phyloP scores from a whole-genome alignment of 805 yeast species.

The Candida nemodendra region DNA sequence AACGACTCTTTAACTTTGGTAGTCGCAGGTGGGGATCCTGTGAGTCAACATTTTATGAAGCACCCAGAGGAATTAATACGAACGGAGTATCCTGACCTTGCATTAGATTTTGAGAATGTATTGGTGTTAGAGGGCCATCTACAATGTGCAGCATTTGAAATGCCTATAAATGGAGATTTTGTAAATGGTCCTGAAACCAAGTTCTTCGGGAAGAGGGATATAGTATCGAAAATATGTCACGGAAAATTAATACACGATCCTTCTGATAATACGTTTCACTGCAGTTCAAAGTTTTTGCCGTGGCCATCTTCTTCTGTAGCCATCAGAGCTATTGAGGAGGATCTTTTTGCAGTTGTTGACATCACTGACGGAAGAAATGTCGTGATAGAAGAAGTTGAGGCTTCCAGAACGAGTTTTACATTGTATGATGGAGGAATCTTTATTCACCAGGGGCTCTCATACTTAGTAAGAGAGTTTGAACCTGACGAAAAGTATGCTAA shows the following conservation, averaged over 20 bases:
- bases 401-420: constrained; percentile 84
- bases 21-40: constrained; percentile 79
- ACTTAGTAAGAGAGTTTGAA: constrained; percentile 80
- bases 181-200: constrained; percentile 43
- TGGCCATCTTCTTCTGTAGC: constrained; percentile 80
- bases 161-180: constrained; percentile 52
- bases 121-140: constrained; percentile 76
- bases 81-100: constrained; percentile 54
- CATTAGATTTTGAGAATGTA: constrained; percentile 58
- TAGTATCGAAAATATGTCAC: constrained; percentile 22
- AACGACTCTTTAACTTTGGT: constrained; percentile 82
- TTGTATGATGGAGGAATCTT: constrained; percentile 90
- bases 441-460: constrained; percentile 90
- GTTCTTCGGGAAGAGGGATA: constrained; percentile 50
- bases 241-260: constrained; percentile 41
- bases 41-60: constrained; percentile 79
- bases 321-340: constrained; percentile 80
- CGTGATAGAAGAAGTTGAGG: constrained; percentile 87
- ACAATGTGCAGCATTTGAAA: constrained; percentile 92
- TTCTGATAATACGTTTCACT: constrained; percentile 49
- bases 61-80: constrained; percentile 61
- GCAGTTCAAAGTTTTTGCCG: constrained; percentile 63
- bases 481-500: constrained; percentile 77
- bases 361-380: constrained; percentile 71
- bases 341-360: constrained; percentile 85